Evolutionary conservation across 495 filamentous ascomycete species (phyloP).

Genomic region (Xylaria telfairii): DNA sequence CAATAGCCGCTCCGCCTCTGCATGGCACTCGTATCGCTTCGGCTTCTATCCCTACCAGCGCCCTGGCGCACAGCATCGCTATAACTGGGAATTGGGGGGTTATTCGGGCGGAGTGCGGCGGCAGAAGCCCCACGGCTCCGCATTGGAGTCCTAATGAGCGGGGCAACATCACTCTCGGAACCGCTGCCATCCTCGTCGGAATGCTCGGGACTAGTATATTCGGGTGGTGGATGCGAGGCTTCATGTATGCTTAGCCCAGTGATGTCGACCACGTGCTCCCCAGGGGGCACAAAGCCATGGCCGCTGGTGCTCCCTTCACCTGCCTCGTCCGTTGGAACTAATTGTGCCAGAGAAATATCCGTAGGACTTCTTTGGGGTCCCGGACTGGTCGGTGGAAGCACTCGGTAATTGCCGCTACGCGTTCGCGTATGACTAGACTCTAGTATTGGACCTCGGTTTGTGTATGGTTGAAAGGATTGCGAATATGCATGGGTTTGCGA

Average conservation of each 20-base stretch:
- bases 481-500: constrained; percentile 59
- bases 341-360: constrained; percentile 87
- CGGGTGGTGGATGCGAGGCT: constrained; percentile 63
- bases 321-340: constrained; percentile 73
- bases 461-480: constrained; percentile 46
- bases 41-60: constrained; percentile 53
- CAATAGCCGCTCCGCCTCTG: constrained; percentile 11
- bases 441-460: constrained; percentile 36
- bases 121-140: constrained; percentile 51
- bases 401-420: constrained; percentile 65
- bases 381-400: constrained; percentile 78
- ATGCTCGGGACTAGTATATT: constrained; percentile 74
- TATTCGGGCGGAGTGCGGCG: constrained; percentile 48
- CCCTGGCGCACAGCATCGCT: constrained; percentile 65
- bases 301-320: constrained; percentile 74
- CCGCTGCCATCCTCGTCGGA: constrained; percentile 60
- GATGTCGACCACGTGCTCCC: constrained; percentile 44
- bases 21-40: constrained; percentile 41
- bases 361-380: constrained; percentile 92
- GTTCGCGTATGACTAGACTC: constrained; percentile 58
- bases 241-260: constrained; percentile 46
- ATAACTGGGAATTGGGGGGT: constrained; percentile 69
- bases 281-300: constrained; percentile 40
- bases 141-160: constrained; percentile 42
- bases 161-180: constrained; percentile 49